phyloP scores from a whole-genome alignment of 805 yeast genomes.

The Scheffersomyces amazonensis region DNA sequence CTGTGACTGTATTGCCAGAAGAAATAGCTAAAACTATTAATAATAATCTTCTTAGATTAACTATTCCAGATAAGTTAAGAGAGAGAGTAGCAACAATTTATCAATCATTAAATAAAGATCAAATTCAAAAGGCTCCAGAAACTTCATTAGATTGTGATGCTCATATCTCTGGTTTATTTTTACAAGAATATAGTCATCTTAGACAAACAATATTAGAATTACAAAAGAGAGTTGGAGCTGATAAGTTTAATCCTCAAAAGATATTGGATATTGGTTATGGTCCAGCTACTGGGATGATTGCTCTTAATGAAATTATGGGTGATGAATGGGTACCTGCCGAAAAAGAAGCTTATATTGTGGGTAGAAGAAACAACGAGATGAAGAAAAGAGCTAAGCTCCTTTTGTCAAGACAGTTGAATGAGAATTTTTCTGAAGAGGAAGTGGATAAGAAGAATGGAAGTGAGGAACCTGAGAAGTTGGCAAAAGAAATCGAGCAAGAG shows the following conservation, averaged over 20 bases:
- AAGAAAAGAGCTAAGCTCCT: constrained; percentile 73
- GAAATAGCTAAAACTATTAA: constrained; percentile 56
- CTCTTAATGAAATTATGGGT: constrained; percentile 80
- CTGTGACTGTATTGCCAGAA: constrained; percentile 54
- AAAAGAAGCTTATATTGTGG: constrained; percentile 72
- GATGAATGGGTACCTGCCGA: constrained; percentile 54
- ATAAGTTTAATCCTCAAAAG: constrained; percentile 57
- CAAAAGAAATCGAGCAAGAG: constrained; percentile 7
- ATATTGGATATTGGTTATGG: constrained; percentile 85
- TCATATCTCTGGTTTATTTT: constrained; percentile 73
- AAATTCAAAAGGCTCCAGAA: constrained; percentile 49
- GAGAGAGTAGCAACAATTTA: constrained; percentile 58
- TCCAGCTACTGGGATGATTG: constrained; percentile 89
- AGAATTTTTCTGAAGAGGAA: constrained; percentile 14
- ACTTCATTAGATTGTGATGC: constrained; percentile 63
- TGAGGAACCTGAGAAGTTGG: constrained; percentile 9
- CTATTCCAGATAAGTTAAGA: constrained; percentile 63
- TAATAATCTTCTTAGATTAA: constrained; percentile 57
- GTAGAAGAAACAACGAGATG: constrained; percentile 61
- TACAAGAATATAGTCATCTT: constrained; percentile 75
- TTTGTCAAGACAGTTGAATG: constrained; percentile 66
- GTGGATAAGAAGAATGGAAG: constrained; percentile 6
- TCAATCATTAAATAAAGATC: constrained; percentile 47
- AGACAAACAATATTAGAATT: constrained; percentile 67
- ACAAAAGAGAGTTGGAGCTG: constrained; percentile 47